Evolutionary conservation across 2,329 filamentous ascomycete species (phyloP).

Genomic region (Teratosphaeria destructans): DNA sequence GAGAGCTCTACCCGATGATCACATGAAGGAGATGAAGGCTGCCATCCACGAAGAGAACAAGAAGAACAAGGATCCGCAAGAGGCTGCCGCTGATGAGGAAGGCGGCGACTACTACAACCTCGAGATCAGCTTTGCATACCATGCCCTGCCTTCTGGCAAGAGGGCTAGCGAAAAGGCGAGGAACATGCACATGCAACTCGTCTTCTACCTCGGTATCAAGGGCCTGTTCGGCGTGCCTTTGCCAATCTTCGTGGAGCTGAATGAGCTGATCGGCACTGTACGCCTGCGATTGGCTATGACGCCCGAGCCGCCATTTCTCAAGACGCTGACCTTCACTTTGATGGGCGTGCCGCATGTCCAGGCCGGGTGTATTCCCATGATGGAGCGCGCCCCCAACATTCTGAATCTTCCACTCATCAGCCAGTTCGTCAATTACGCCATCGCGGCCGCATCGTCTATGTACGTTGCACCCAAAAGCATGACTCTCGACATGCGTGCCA

Average conservation of each 20-base stretch:
- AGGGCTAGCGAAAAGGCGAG: conserved; percentile 66
- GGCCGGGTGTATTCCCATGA: conserved; percentile 83
- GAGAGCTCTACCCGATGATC: conserved; percentile 70
- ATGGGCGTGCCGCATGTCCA: conserved; percentile 88
- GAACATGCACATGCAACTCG: conserved; percentile 94
- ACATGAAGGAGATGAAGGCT: conserved; percentile 72
- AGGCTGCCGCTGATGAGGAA: conserved; percentile 79
- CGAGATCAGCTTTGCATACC: conserved; percentile 82
- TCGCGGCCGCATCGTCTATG: conserved; percentile 75
- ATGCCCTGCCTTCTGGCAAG: conserved; percentile 63
- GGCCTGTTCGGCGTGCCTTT: conserved; percentile 82
- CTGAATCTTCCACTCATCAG: conserved; percentile 86
- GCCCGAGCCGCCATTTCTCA: conserved; percentile 84
- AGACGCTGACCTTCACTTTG: conserved; percentile 82
- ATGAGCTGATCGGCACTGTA: conserved; percentile 79
- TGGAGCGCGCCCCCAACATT: conserved; percentile 83
- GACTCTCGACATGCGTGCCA: conserved; percentile 80
- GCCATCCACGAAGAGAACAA: conserved; percentile 69
- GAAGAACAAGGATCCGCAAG: conserved; percentile 73
- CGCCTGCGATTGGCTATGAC: conserved; percentile 74
- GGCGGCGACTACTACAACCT: conserved; percentile 89
- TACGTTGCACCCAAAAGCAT: conserved; percentile 86
- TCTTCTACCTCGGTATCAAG: conserved; percentile 86
- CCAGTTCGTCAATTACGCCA: conserved; percentile 94
- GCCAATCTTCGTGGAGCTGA: conserved; percentile 82